phyloP scores from a whole-genome alignment of 345 rosid genomes.

The Jatropha curcas region DNA sequence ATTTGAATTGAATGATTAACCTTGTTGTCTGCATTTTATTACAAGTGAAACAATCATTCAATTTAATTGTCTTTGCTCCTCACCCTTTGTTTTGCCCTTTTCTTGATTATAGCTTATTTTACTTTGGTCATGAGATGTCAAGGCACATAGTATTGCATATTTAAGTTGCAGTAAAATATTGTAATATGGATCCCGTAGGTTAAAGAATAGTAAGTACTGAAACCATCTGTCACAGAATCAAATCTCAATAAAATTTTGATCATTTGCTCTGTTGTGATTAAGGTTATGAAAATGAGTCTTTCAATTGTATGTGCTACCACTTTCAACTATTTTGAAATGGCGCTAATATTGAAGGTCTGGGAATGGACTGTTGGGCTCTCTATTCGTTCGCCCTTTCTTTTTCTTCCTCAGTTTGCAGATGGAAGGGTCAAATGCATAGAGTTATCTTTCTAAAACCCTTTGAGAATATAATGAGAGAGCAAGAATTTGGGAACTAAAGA shows the following conservation, averaged over 20 bases:
- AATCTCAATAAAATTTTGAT: background rate
- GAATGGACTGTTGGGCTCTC: background rate
- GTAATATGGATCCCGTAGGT: background rate
- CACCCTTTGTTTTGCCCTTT: background rate
- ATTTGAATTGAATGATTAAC: background rate
- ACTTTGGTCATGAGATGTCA: background rate
- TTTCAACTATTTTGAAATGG: background rate
- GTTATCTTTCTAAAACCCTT: background rate
- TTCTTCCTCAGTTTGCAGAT: background rate
- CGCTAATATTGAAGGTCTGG: background rate
- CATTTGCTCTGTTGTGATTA: background rate
- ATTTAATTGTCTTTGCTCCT: background rate
- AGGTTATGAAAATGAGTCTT: background rate
- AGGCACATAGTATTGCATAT: background rate
- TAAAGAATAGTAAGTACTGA: background rate
- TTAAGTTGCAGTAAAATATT: too few relatives aligned
- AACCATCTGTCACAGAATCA: background rate
- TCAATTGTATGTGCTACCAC: background rate
- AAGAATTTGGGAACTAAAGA: too few relatives aligned
- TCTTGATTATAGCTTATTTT: background rate
- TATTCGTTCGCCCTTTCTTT: background rate
- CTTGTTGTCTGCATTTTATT: conserved; percentile 5
- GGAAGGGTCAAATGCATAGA: background rate
- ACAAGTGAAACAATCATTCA: background rate
- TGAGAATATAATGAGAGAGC: background rate